Conservation (phyloP, 306 rosid genomes). For the Luffa aegyptiaca region DNA sequence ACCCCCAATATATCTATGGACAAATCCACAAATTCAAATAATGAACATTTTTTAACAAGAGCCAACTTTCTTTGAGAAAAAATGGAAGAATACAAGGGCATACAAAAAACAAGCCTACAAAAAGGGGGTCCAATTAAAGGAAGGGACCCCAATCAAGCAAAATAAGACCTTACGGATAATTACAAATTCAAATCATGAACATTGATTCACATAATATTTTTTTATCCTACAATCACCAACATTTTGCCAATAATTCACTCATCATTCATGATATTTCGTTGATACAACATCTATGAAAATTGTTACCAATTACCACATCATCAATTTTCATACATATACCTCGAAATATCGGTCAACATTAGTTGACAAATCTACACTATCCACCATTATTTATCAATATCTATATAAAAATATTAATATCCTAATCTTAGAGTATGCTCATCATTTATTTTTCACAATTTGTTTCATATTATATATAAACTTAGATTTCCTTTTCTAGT, state of each 20-base stretch:
- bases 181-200: not conserved
- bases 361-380: not conserved
- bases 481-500: not conserved
- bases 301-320: not conserved
- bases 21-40: not conserved
- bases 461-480: not conserved
- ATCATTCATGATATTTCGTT: not conserved
- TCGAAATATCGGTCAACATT: not conserved
- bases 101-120: no score
- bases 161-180: no score
- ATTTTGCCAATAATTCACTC: not conserved
- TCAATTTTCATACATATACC: not conserved
- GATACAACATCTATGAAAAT: not conserved
- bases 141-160: no score
- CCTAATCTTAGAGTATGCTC: not conserved
- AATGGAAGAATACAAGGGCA: no score
- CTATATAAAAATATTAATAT: not conserved
- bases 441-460: not conserved
- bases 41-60: not conserved
- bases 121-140: no score
- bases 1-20: not conserved
- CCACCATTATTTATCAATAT: not conserved
- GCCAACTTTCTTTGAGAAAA: no score
- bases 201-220: not conserved
- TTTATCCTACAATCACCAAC: not conserved